Evolutionary conservation across 768 basidiomycete genomes (phyloP).

Genomic region (Mycena metata): DNA sequence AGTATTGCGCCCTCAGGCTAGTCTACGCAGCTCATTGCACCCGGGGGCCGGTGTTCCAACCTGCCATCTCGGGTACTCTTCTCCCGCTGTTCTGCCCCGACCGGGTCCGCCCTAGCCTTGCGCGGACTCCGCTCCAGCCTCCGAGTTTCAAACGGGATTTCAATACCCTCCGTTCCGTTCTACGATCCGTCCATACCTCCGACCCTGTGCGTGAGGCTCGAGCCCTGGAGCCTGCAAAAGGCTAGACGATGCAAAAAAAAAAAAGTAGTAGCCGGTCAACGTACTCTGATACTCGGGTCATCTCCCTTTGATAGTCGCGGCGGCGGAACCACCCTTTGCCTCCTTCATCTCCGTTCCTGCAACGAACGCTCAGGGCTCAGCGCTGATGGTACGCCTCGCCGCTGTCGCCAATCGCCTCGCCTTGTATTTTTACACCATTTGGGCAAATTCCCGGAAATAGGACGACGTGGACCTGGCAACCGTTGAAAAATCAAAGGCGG

Average conservation of each 20-base stretch:
- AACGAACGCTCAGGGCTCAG: background rate
- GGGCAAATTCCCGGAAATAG: constrained; percentile 19
- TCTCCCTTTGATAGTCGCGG: constrained; percentile 6
- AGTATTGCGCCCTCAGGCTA: no score
- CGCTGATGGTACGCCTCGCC: constrained; percentile 12
- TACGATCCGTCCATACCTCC: no score
- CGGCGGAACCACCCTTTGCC: background rate
- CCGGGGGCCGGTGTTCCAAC: no score
- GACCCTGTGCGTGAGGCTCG: no score
- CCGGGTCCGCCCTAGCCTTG: no score
- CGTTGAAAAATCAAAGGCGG: background rate
- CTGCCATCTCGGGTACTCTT: no score
- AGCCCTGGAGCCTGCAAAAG: background rate
- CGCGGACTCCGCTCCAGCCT: no score
- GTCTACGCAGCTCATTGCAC: no score
- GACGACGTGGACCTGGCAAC: constrained; percentile 6
- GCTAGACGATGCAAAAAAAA: background rate
- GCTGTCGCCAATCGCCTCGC: no score
- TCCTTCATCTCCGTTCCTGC: background rate
- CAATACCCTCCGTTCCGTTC: no score
- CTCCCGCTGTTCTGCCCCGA: no score
- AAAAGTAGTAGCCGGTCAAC: background rate
- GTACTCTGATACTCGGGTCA: background rate
- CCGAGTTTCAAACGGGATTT: no score
- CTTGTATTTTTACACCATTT: constrained; percentile 17